Evolutionary conservation across 805 yeast species (phyloP), one percentile per base, ranked within the genome.

Genomic region (Tanozyma kutaoensis): DNA sequence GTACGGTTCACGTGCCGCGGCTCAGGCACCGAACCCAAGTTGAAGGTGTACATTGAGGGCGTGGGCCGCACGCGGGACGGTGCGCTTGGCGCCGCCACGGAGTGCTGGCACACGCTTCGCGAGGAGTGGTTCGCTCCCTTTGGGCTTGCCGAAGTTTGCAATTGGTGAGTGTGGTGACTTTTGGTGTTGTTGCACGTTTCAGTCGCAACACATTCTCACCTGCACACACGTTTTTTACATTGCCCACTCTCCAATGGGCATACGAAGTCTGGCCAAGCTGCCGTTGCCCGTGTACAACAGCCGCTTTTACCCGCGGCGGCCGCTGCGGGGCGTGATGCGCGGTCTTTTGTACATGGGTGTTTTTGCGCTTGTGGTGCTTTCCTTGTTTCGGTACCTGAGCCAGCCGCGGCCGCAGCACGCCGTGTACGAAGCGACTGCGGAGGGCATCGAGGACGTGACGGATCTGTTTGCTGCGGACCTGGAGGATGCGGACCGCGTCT

Each of bases 11-110:
- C 97, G 0, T 73, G 81, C 26, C 65, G 98, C 28, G 96, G 96
- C 1, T 82, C 95, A 3, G 98, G 98, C 8, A 88, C 98, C 0
- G 98, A 88, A 48, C 96, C 96, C 3, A 88, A 88, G 47, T 58
- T 88, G 36, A 88, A 88, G 49, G 80, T 88, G 1, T 88, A 88
- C 52, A 75, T 88, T 19, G 98, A 88, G 45, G 91, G 93, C 0
- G 50, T 51, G 23, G 64, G 82, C 0, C 26, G 35, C 1, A 22
- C 22, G 16, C 47, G 56, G 7, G 79, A 66, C 24, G 42, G 32
- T 0, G 44, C 49, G 3, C 80, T 95, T 0, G 33, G 39, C 1
- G 32, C 23, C 1, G 88, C 94, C 0, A 51, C 50, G 12, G 48
- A 55, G 13, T 77, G 82, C 7, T 88, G 96, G 96, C 46, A 55